Percentiles rank a stretch among this genome's conserved stretches.
These are phyloP conservation scores for Thamnidium elegans DNA, from an alignment of 192 early-diverging fungal species.

Conservation along the genomic window DNA sequence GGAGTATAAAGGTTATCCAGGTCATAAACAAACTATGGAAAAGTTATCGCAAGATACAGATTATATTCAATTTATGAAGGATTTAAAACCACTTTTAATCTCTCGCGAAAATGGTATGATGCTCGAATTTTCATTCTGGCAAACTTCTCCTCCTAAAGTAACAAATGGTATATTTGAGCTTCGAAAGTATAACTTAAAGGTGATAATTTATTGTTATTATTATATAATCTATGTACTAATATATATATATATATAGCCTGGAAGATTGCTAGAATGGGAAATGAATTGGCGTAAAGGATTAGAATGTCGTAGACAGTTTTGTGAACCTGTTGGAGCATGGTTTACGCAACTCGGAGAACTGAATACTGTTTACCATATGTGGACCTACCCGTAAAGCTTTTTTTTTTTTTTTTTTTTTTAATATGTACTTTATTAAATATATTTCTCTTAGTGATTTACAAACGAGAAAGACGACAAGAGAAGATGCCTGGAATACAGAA, in stretches of 20 bases:
- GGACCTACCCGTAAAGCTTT: constrained; percentile 22
- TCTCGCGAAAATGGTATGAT: constrained; percentile 80
- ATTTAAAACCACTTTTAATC: constrained; percentile 70
- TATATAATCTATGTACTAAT: background rate
- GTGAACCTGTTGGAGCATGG: constrained; percentile 95
- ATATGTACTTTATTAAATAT: too few relatives aligned
- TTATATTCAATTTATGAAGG: constrained; percentile 62
- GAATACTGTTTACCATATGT: constrained; percentile 90
- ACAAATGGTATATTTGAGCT: constrained; percentile 89
- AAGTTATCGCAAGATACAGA: constrained; percentile 60
- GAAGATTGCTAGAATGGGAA: constrained; percentile 91
- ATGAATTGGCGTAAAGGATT: constrained; percentile 84
- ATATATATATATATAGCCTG: constrained; percentile 56
- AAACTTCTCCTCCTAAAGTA: constrained; percentile 70
- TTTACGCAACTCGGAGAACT: constrained; percentile 88
- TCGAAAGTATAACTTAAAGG: constrained; percentile 82
- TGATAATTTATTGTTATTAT: constrained; percentile 11
- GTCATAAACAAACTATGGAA: constrained; percentile 67
- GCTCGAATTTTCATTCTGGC: constrained; percentile 94
- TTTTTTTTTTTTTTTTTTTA: background rate
- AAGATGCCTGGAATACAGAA: constrained; percentile 89
- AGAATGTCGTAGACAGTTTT: constrained; percentile 82
- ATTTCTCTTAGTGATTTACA: constrained; percentile 73
- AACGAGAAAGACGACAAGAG: constrained; percentile 84
- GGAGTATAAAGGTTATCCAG: constrained; percentile 91